A percentile compares a stretch with the other conserved stretches of the same genome.
These are phyloP conservation scores for Hippophae rhamnoides DNA, from an alignment of 306 rosid species.

Conservation along the genomic window DNA sequence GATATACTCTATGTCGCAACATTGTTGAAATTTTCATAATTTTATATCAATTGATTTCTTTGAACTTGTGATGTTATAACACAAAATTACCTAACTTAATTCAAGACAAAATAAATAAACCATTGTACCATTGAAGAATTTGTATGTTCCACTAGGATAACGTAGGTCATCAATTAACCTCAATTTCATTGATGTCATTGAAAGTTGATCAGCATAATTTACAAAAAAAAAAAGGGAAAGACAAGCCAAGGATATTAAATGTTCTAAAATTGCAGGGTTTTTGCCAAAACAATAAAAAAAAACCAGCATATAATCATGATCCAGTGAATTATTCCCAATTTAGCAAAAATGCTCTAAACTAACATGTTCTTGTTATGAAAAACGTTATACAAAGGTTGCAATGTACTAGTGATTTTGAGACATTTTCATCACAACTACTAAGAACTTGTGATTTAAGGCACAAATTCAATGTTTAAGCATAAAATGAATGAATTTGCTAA, in stretches of 20 bases:
- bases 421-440: no score
- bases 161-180: conserved; percentile 18
- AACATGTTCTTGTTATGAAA: no score
- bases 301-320: no score
- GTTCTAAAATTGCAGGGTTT: no score
- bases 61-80: conserved; percentile 10
- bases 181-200: conserved; percentile 27
- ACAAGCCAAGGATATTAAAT: no score
- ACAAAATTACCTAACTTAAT: conserved; percentile 25
- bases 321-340: no score
- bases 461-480: no score
- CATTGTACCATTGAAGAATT: conserved; percentile 25
- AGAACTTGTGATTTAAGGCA: no score
- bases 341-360: no score
- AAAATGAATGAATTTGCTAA: not conserved
- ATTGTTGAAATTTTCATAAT: conserved; percentile 9
- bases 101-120: conserved; percentile 27
- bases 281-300: no score
- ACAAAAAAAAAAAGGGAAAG: not conserved
- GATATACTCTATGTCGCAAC: conserved; percentile 10
- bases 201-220: conserved; percentile 15
- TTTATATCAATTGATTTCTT: conserved; percentile 1
- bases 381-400: no score
- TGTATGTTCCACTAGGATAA: conserved; percentile 30
- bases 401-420: no score